Evolutionary conservation across 2,329 filamentous ascomycete genomes (phyloP), one percentile per base, ranked within the genome.

Genomic region (Huntiella decipiens): DNA sequence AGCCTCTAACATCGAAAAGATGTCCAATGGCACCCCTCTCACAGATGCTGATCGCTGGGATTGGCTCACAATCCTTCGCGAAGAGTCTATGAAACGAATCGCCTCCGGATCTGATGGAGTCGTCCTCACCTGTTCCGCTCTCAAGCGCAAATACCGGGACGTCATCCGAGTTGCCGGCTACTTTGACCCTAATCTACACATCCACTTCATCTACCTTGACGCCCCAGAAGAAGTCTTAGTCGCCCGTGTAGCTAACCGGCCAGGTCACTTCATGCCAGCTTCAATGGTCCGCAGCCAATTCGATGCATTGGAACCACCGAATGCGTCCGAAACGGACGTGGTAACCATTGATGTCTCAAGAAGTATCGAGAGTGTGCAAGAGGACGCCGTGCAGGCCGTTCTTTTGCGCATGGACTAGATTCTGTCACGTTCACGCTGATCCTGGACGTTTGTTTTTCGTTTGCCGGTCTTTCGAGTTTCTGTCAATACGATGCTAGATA

Each of bases 131-230:
- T 98, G 91, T 70, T 94, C 85, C 10, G 91, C 88, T 1, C 72
- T 98, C 45, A 96, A 96, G 70, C 82, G 83, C 60, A 95, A 93
- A 65, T 98, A 98, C 68, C 79, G 91, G 54, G 91, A 98, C 56
- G 82, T 88, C 51, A 84, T 91, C 59, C 76, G 83, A 31, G 77
- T 87, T 6, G 82, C 82, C 5, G 77, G 77, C 12, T 86, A 87
- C 64, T 81, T 80, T 60, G 70, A 77, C 52, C 73, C 77, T 46
- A 71, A 73, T 46, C 73, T 87, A n/a, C 67, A 73, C 51, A 74
- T 96, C 43, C 88, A 95, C 63, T 96, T 98, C 59, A 78, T 98
- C 54, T 98, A 88, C 63, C 77, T 98, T 35, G 73, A 79, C 52
- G 85, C 87, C 1, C 67, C 74, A 38, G 82, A 92, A 60, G 72